Percentiles rank a stretch among this genome's conserved stretches.
These are phyloP conservation scores for Dendrostoma leiphaemia DNA, from an alignment of 2,329 filamentous ascomycete genomes.

Conservation along the genomic window DNA sequence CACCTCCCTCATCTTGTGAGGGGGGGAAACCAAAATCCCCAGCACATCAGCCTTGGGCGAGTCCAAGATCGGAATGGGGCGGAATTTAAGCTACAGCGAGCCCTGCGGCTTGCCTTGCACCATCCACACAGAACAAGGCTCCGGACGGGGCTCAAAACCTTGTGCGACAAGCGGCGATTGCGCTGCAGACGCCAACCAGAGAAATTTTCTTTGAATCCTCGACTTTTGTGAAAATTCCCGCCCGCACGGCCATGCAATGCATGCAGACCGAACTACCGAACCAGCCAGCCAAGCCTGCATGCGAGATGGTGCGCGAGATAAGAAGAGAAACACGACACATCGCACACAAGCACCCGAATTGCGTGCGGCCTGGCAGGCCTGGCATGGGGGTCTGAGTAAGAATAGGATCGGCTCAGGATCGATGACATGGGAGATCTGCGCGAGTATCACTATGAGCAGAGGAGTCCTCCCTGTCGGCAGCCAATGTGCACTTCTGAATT, in stretches of 20 bases:
- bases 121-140: background rate
- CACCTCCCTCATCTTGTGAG: slow-evolving; percentile 6
- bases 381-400: background rate
- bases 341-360: background rate
- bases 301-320: background rate
- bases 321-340: background rate
- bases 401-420: background rate
- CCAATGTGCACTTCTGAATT: background rate
- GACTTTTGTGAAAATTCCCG: too few species aligned
- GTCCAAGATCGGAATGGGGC: background rate
- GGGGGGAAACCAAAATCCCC: too few species aligned
- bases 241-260: background rate
- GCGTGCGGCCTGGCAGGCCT: too few species aligned
- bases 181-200: background rate
- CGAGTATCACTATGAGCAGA: background rate
- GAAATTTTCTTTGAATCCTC: too few species aligned
- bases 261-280: background rate
- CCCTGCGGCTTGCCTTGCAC: background rate
- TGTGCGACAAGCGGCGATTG: background rate
- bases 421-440: background rate
- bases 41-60: too few species aligned
- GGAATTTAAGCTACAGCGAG: background rate
- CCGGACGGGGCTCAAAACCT: background rate
- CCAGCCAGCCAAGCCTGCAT: background rate
- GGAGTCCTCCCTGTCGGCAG: background rate